Evolutionary conservation across 768 basidiomycete species (phyloP), one percentile per base, ranked within the genome.

Genomic region (Hortiboletus campestris): DNA sequence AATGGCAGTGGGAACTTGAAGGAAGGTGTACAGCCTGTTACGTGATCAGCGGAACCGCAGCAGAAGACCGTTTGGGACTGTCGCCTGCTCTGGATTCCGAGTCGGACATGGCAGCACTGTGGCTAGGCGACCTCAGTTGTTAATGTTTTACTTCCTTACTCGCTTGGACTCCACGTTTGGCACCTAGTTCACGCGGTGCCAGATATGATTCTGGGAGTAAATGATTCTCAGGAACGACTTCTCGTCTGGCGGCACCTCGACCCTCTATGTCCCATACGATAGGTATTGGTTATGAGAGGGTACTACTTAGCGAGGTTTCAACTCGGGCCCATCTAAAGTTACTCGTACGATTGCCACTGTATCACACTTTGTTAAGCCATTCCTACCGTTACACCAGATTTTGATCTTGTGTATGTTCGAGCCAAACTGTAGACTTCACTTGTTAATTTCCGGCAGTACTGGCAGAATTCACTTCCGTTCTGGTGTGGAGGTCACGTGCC

Each of bases 41-140:
- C 69, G 69, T 71, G 60, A 71, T 58, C 59, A 56, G 51, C 60
- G 61, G 69, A 55, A 68, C 59, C 57, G 57, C 64, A 61, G 46
- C 49, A 59, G 45, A 46, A 46, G 50, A 62, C 60, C 41, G 32
- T 58, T 53, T 61, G 55, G 64, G 59, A 40, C 35, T 4, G 25
- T 25, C 25, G 25, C n/a, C n/a, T n/a, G n/a, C n/a, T n/a, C n/a
- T 31, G 17, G 16, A 48, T 46, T 52, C 28, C 34, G 14, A 19
- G 19, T 22, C 14, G 32, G 20, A 49, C 44, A 48, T 34, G 31
- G 25, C 45, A 32, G 25, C 14, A 13, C 9, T 10, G 17, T 34
- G 52, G 52, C 35, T 56, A 36, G 29, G 25, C 16, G 32, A 41
- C 28, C 47, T 47, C 51, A 39, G 25, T 60, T 60, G 50, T 46